These are phyloP conservation scores for Ophiostoma populinum DNA, from an alignment of 2,329 filamentous ascomycete genomes.

Conservation along the genomic window DNA sequence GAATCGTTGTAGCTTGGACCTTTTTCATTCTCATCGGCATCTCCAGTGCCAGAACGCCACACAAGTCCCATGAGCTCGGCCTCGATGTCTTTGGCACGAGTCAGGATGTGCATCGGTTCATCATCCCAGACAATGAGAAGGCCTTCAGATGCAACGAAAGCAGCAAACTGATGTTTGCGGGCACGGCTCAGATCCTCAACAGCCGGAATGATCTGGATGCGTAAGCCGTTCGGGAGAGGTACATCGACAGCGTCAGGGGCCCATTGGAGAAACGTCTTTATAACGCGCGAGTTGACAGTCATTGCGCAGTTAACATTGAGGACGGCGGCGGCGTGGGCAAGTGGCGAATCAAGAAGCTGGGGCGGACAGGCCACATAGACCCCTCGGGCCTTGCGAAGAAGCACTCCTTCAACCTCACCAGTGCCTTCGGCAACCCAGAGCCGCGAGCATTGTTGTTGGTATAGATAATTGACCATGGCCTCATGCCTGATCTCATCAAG, in stretches of 20 bases:
- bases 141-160: slow-evolving; percentile 55
- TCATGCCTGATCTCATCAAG: slow-evolving; percentile 63
- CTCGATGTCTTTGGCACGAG: slow-evolving; percentile 55
- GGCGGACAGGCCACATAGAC: slow-evolving; percentile 60
- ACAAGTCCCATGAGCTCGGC: slow-evolving; percentile 62
- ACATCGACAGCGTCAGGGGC: slow-evolving; percentile 58
- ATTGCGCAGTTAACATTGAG: slow-evolving; percentile 65
- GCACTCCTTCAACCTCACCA: slow-evolving; percentile 52
- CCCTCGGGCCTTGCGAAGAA: slow-evolving; percentile 49
- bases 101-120: slow-evolving; percentile 52
- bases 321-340: slow-evolving; percentile 47
- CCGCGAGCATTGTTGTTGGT: slow-evolving; percentile 60
- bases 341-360: slow-evolving; percentile 40
- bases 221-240: slow-evolving; percentile 58
- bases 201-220: slow-evolving; percentile 57
- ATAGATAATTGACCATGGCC: slow-evolving; percentile 70
- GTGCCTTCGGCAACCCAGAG: slow-evolving; percentile 57
- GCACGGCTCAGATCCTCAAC: slow-evolving; percentile 53
- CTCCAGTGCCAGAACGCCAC: slow-evolving; percentile 42
- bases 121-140: slow-evolving; percentile 72
- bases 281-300: slow-evolving; percentile 65
- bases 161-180: slow-evolving; percentile 64
- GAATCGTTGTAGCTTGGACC: slow-evolving; percentile 18
- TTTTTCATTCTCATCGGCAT: slow-evolving; percentile 37
- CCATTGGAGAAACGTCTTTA: slow-evolving; percentile 61